Evolutionary conservation across 352 stramenopile genomes (phyloP).

Genomic region (Phytopythium vexans): DNA sequence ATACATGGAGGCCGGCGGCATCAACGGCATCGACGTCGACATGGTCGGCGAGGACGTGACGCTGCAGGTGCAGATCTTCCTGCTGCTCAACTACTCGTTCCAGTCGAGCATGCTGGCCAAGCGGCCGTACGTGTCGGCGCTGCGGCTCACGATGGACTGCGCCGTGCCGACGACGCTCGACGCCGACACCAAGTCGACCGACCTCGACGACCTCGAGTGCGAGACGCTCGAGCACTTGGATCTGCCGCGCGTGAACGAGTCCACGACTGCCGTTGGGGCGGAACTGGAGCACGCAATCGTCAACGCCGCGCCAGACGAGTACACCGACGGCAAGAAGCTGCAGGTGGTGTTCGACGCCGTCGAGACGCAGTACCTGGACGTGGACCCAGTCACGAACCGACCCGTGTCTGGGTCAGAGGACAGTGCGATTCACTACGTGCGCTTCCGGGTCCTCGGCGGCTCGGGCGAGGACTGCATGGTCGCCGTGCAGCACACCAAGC

Average conservation of each 20-base stretch:
- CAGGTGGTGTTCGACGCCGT: constrained; percentile 47
- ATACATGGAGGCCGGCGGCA: constrained; percentile 26
- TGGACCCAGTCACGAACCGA: constrained; percentile 10
- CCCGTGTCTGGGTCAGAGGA: not conserved
- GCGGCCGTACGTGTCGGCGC: constrained; percentile 50
- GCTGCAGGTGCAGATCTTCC: constrained; percentile 40
- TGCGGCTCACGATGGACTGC: constrained; percentile 59
- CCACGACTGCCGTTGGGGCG: constrained; percentile 20
- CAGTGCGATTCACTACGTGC: constrained; percentile 48
- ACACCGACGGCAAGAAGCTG: constrained; percentile 31
- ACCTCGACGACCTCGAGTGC: constrained; percentile 21
- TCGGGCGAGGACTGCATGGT: constrained; percentile 46
- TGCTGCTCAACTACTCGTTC: constrained; percentile 63
- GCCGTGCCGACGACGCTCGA: constrained; percentile 11
- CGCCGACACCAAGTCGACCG: constrained; percentile 2
- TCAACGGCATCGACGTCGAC: constrained; percentile 26
- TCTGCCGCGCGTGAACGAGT: constrained; percentile 45
- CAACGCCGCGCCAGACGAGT: constrained; percentile 25
- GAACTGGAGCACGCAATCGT: constrained; percentile 49
- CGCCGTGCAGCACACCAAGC: constrained; percentile 37
- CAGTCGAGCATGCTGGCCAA: constrained; percentile 51
- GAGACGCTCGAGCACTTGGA: constrained; percentile 60
- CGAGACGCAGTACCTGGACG: constrained; percentile 45
- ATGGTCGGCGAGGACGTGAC: constrained; percentile 36
- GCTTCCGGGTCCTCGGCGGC: constrained; percentile 37